Conservation (phyloP, 768 basidiomycete genomes). For the Holtermanniella nyarrowii region DNA sequence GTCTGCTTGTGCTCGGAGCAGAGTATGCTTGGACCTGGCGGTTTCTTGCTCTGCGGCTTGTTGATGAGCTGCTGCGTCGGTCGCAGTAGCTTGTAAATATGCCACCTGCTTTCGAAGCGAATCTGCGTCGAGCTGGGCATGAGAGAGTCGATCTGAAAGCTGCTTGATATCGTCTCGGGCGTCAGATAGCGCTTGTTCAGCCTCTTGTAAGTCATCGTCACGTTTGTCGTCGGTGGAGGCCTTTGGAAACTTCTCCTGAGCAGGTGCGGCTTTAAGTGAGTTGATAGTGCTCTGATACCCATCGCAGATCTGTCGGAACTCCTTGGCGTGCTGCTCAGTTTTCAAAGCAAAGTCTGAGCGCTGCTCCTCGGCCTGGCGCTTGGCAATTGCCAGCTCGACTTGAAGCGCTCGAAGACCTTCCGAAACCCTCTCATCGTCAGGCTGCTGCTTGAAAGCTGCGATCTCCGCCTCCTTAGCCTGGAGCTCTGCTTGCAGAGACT, state of each 20-base stretch:
- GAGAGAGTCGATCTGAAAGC: background rate
- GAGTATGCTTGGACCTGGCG: no score
- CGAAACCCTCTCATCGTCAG: slow-evolving; percentile 1
- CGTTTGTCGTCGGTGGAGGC: background rate
- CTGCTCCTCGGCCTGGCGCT: slow-evolving; percentile 7
- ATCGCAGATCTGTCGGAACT: slow-evolving; percentile 29
- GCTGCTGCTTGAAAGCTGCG: slow-evolving; percentile 14
- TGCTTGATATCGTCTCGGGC: background rate
- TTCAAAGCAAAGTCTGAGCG: slow-evolving; percentile 25
- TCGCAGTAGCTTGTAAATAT: background rate
- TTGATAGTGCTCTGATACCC: slow-evolving; percentile 20
- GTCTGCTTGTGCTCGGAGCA: no score
- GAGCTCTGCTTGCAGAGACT: slow-evolving; percentile 20
- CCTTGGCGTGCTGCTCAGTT: slow-evolving; percentile 26
- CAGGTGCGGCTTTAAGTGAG: background rate
- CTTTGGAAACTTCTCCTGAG: background rate
- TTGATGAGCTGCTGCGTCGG: no score
- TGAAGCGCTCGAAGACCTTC: no score
- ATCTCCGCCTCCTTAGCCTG: slow-evolving; percentile 23
- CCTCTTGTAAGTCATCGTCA: background rate
- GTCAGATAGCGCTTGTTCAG: background rate
- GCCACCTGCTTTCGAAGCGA: slow-evolving; percentile 6
- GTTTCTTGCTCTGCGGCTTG: no score
- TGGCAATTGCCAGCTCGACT: slow-evolving; percentile 19
- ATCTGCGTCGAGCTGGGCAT: background rate